Conservation (phyloP, 2,329 filamentous ascomycete genomes). For the Claviceps spartinae region DNA sequence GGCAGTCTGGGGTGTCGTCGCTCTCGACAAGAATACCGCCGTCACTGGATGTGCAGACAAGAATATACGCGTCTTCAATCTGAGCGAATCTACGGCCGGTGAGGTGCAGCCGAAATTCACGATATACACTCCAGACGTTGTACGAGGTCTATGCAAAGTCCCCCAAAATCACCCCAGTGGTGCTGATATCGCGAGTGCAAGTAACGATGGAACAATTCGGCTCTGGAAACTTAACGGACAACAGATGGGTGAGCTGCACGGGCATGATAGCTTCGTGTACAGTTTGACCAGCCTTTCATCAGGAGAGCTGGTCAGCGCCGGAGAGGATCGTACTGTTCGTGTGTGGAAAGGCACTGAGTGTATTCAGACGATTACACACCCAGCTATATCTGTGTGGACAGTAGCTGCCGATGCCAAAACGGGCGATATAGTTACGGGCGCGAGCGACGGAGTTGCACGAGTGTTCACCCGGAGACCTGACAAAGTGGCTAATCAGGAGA, state of each 20-base stretch:
- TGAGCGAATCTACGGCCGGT: conserved; percentile 44
- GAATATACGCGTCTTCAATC: conserved; percentile 70
- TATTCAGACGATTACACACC: conserved; percentile 90
- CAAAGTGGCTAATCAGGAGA: conserved; percentile 54
- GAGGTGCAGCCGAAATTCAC: conserved; percentile 38
- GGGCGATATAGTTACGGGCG: conserved; percentile 86
- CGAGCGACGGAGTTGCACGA: conserved; percentile 76
- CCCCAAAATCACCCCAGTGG: conserved; percentile 62
- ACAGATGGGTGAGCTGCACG: conserved; percentile 62
- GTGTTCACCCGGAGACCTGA: conserved; percentile 66
- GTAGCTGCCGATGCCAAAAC: conserved; percentile 71
- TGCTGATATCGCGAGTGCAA: conserved; percentile 87
- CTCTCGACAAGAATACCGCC: conserved; percentile 64
- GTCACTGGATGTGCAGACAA: conserved; percentile 91
- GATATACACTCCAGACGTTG: conserved; percentile 61
- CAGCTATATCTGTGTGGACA: conserved; percentile 90
- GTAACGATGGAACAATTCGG: conserved; percentile 81
- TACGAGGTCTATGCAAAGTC: conserved; percentile 79
- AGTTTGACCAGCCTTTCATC: conserved; percentile 63
- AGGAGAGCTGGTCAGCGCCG: conserved; percentile 79
- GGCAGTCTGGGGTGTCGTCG: conserved; percentile 84
- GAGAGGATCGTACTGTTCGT: conserved; percentile 85
- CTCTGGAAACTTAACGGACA: conserved; percentile 75
- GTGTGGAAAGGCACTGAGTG: conserved; percentile 77
- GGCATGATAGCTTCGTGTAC: conserved; percentile 94